A percentile compares a stretch with the other conserved stretches of the same genome.
These are phyloP conservation scores for Marasmius tenuissimus DNA, from an alignment of 1,284 basidiomycete genomes.

Conservation along the genomic window DNA sequence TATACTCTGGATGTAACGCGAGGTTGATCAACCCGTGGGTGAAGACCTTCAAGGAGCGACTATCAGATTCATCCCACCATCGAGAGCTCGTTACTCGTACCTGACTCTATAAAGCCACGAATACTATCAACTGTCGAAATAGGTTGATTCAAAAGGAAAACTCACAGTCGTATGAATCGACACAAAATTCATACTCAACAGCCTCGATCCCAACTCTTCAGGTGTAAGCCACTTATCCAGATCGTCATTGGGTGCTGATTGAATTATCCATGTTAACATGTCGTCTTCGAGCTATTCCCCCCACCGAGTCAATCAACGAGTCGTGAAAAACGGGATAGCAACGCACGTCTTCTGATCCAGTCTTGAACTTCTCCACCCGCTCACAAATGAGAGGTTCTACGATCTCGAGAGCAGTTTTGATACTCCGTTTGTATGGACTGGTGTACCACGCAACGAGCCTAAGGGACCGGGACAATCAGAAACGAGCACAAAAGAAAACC, in stretches of 20 bases:
- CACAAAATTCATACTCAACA: not conserved
- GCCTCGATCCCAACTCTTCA: not conserved
- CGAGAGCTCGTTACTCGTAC: not conserved
- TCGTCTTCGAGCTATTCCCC: not conserved
- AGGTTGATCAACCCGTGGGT: not conserved
- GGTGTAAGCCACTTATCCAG: not conserved
- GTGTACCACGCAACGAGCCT: not conserved
- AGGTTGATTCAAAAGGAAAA: too few relatives aligned
- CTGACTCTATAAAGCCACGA: not conserved
- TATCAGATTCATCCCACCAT: not conserved
- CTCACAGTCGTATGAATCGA: not conserved
- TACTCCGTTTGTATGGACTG: not conserved
- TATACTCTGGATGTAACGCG: not conserved
- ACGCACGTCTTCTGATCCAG: not conserved
- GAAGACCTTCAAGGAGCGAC: not conserved
- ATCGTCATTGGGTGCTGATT: not conserved
- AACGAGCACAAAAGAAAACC: not conserved
- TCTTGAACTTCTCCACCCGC: not conserved
- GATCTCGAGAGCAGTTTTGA: not conserved
- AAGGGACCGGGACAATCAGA: not conserved
- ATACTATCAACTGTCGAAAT: too few relatives aligned
- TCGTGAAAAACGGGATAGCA: not conserved
- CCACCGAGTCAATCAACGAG: not conserved
- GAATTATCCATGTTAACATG: not conserved
- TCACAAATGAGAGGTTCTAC: not conserved